Conservation (phyloP, 2,329 filamentous ascomycete species). For the Pseudocercospora pini-densiflorae region DNA sequence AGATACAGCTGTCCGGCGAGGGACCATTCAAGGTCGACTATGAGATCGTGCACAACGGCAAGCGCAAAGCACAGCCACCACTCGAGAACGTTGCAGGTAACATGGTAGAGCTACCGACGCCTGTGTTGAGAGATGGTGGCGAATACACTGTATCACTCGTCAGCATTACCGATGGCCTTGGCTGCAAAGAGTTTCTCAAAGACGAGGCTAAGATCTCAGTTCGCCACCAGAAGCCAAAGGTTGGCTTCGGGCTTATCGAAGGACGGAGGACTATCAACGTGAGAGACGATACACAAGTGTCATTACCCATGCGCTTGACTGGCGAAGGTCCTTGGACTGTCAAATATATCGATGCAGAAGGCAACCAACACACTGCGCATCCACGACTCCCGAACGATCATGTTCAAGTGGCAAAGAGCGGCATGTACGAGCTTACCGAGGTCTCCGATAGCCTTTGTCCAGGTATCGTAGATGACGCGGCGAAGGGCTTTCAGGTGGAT, state of each 20-base stretch:
- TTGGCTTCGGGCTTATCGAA: constrained; percentile 82
- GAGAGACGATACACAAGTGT: constrained; percentile 74
- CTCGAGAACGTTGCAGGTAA: constrained; percentile 66
- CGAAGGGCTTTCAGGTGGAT: constrained; percentile 76
- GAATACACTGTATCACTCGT: constrained; percentile 88
- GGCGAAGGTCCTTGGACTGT: constrained; percentile 86
- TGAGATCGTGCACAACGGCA: constrained; percentile 88
- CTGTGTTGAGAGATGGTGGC: constrained; percentile 75
- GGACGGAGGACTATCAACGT: constrained; percentile 75
- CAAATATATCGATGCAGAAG: constrained; percentile 62
- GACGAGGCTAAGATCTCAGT: constrained; percentile 86
- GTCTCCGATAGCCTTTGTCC: constrained; percentile 81
- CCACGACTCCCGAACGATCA: constrained; percentile 42
- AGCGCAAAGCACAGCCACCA: constrained; percentile 68
- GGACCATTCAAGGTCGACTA: constrained; percentile 89
- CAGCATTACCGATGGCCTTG: constrained; percentile 82
- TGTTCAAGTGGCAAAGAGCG: constrained; percentile 45
- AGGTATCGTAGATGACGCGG: constrained; percentile 74
- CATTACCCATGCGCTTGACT: constrained; percentile 80
- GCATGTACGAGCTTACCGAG: constrained; percentile 78
- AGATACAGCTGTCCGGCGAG: constrained; percentile 78
- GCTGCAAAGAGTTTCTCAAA: constrained; percentile 84
- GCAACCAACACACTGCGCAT: constrained; percentile 45
- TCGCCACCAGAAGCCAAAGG: constrained; percentile 84
- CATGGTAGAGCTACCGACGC: constrained; percentile 74